A percentile compares a stretch with the other conserved stretches of the same genome.
Conservation (phyloP, 495 filamentous ascomycete species). For the Neurospora tetraspora region DNA sequence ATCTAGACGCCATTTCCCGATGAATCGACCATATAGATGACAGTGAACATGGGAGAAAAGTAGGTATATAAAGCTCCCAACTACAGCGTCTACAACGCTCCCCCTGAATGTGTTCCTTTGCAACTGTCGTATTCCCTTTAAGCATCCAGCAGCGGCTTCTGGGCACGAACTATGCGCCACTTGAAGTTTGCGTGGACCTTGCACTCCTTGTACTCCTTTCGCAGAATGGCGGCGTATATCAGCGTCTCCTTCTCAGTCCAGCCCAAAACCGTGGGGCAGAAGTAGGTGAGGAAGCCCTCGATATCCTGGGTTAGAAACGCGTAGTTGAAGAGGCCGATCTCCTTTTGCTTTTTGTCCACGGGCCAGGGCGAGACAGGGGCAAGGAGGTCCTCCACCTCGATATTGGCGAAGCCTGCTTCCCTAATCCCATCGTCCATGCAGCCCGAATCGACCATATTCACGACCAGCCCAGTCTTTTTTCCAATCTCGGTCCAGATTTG, state of each 20-base stretch:
- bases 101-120: background rate
- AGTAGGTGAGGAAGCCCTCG: background rate
- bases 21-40: background rate
- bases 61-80: background rate
- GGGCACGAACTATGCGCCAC: constrained; percentile 20
- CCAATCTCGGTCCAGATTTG: background rate
- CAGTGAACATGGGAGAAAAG: background rate
- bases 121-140: background rate
- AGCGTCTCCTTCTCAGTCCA: constrained; percentile 12
- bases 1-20: too few relatives aligned
- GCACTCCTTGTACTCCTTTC: background rate
- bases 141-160: constrained; percentile 13
- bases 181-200: constrained; percentile 7
- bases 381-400: background rate
- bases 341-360: background rate
- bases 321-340: constrained; percentile 4
- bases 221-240: background rate
- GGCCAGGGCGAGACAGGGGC: background rate
- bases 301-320: background rate
- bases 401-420: background rate
- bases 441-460: background rate
- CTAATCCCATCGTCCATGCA: background rate
- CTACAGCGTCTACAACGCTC: background rate
- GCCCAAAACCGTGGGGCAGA: constrained; percentile 9
- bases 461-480: background rate